These are phyloP conservation scores for Rhizomucor miehei DNA, from an alignment of 371 early-diverging fungal species.

Conservation along the genomic window DNA sequence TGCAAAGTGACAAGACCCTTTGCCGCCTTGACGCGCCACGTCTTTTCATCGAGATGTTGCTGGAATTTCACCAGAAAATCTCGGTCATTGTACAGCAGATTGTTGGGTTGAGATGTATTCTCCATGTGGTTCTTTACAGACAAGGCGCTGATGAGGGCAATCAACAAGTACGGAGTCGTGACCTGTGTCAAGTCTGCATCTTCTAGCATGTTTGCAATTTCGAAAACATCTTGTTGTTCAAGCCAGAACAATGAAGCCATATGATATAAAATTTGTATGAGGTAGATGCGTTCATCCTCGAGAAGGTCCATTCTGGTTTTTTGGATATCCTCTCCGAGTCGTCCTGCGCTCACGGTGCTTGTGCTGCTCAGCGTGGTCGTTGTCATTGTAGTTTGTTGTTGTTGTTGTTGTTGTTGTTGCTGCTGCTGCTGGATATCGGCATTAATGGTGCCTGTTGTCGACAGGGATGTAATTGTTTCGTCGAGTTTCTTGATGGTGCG, in stretches of 20 bases:
- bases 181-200: constrained; percentile 50
- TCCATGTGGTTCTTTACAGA: constrained; percentile 33
- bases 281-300: constrained; percentile 55
- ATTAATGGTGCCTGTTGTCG: constrained; percentile 12
- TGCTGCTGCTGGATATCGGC: constrained; percentile 10
- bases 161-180: constrained; percentile 50
- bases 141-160: constrained; percentile 56
- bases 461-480: constrained; percentile 33
- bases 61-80: constrained; percentile 26
- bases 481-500: constrained; percentile 42
- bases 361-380: neutral
- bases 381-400: neutral
- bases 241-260: constrained; percentile 51
- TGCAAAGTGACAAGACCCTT: constrained; percentile 66
- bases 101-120: constrained; percentile 15
- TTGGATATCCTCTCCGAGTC: constrained; percentile 44
- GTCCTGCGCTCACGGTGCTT: constrained; percentile 22
- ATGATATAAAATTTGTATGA: constrained; percentile 59
- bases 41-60: constrained; percentile 23
- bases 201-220: constrained; percentile 53
- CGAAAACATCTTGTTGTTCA: constrained; percentile 44
- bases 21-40: constrained; percentile 57
- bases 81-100: constrained; percentile 8
- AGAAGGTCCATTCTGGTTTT: constrained; percentile 42
- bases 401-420: constrained; percentile 1